Conservation (phyloP, 2,329 filamentous ascomycete genomes). For the Fusarium domesticum region DNA sequence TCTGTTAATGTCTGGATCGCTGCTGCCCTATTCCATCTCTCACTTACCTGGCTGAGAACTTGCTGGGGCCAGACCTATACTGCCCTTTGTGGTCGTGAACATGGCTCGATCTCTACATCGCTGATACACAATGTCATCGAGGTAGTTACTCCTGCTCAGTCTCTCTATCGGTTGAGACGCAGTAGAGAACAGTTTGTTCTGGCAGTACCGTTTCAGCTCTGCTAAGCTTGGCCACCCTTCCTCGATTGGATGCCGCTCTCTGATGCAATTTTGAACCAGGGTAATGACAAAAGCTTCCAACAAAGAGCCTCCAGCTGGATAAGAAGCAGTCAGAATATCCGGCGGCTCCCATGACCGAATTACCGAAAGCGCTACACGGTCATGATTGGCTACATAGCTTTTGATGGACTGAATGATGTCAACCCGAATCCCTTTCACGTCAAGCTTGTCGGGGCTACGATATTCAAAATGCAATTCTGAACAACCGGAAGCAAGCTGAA, state of each 20-base stretch:
- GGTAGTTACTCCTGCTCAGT: not conserved
- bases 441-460: not conserved
- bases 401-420: not conserved
- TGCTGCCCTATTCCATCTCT: not conserved
- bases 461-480: not conserved
- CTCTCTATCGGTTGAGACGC: not conserved
- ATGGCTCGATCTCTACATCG: not conserved
- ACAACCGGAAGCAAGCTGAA: not conserved
- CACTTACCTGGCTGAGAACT: not conserved
- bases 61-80: not conserved
- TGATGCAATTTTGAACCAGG: constrained; percentile 1
- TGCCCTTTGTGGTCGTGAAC: not conserved
- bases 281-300: constrained; percentile 4
- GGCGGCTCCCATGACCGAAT: constrained; percentile 5
- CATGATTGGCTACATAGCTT: not conserved
- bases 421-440: not conserved
- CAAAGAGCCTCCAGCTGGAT: not conserved
- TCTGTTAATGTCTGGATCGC: not conserved
- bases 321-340: not conserved
- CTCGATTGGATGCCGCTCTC: constrained; percentile 1
- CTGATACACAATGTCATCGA: not conserved
- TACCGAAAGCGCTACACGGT: not conserved
- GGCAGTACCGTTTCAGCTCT: constrained; percentile 1
- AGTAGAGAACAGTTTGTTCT: not conserved
- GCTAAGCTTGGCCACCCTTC: constrained; percentile 3